These are phyloP conservation scores for Sporothrix humicola DNA, from an alignment of 2,329 filamentous ascomycete species.

Conservation along the genomic window DNA sequence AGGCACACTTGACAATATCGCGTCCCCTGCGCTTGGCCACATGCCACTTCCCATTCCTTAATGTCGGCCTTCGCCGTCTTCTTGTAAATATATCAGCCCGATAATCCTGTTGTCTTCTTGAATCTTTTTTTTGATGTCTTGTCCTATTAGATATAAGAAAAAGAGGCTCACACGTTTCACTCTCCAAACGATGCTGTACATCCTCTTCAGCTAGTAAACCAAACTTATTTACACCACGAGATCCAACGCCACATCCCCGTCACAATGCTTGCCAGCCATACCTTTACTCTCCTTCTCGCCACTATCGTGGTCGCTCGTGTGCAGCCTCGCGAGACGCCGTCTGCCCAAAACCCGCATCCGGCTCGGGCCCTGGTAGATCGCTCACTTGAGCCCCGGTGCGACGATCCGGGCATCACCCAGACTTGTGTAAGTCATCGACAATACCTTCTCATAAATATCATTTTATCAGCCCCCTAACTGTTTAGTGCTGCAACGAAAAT, in stretches of 20 bases:
- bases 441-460: neutral
- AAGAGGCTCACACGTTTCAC: no score
- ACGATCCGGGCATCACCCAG: neutral
- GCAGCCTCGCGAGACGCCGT: slow-evolving; percentile 1
- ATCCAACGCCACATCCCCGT: neutral
- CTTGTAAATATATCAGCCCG: no score
- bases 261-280: slow-evolving; percentile 16
- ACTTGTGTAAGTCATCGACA: neutral
- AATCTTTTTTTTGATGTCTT: no score
- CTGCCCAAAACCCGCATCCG: slow-evolving; percentile 21
- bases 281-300: neutral
- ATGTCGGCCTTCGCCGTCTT: no score
- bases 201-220: no score
- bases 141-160: no score
- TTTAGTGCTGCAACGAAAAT: slow-evolving; percentile 28
- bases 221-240: no score
- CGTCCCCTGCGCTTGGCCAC: no score
- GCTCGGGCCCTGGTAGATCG: neutral
- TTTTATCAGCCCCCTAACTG: neutral
- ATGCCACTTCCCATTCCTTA: no score
- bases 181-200: no score
- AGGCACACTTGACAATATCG: no score
- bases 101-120: no score
- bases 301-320: neutral
- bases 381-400: neutral